phyloP scores from a whole-genome alignment of 805 yeast genomes.

The Grigorovia jiainica region DNA sequence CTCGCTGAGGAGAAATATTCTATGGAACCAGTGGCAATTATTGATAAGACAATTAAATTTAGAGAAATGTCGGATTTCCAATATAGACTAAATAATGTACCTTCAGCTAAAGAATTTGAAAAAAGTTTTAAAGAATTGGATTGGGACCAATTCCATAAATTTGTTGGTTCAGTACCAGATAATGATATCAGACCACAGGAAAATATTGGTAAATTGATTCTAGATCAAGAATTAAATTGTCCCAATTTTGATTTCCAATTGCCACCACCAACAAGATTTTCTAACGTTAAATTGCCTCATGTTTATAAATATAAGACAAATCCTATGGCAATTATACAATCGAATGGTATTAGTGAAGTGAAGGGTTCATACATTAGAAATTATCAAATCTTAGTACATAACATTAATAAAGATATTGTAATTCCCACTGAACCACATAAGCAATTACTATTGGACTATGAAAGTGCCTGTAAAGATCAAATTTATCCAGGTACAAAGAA shows the following conservation, averaged over 20 bases:
- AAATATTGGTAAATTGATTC: constrained; percentile 20
- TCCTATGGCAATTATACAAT: constrained; percentile 43
- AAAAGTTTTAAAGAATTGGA: constrained; percentile 23
- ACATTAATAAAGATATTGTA: constrained; percentile 35
- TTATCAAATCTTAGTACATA: constrained; percentile 36
- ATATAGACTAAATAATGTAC: constrained; percentile 48
- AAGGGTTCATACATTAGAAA: constrained; percentile 35
- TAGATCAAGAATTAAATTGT: constrained; percentile 14
- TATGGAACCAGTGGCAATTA: constrained; percentile 54
- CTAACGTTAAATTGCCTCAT: constrained; percentile 67
- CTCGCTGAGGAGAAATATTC: constrained; percentile 31
- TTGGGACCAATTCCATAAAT: constrained; percentile 24
- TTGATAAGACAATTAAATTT: constrained; percentile 63
- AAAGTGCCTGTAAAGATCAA: constrained; percentile 26
- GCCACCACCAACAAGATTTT: constrained; percentile 81
- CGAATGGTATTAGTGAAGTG: constrained; percentile 42
- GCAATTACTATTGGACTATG: constrained; percentile 39
- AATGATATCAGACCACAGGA: constrained; percentile 32
- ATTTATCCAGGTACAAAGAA: constrained; percentile 29
- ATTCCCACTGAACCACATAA: constrained; percentile 44
- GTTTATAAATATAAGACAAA: constrained; percentile 72
- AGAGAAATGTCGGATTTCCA: constrained; percentile 88
- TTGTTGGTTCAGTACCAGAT: constrained; percentile 29
- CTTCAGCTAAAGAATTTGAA: constrained; percentile 33
- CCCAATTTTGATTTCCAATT: constrained; percentile 31